Conservation (phyloP, 1,284 basidiomycete genomes). For the Marasmius fiardii region DNA sequence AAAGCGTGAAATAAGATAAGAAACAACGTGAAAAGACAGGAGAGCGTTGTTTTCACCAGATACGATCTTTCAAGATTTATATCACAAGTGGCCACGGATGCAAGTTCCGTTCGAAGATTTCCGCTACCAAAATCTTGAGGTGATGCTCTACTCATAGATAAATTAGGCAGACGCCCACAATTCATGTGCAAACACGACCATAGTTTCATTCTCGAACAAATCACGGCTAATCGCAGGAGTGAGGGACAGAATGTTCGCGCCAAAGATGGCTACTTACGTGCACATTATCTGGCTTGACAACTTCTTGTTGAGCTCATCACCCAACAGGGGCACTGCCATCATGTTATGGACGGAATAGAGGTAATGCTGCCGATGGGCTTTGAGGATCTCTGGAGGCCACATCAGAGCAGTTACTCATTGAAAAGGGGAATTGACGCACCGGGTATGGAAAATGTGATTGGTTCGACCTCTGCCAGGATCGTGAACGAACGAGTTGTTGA, state of each 20-base stretch:
- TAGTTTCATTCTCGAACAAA: slow-evolving; percentile 62
- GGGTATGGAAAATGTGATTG: slow-evolving; percentile 62
- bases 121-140: slow-evolving; percentile 48
- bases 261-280: slow-evolving; percentile 55
- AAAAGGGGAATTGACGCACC: slow-evolving; percentile 32
- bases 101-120: slow-evolving; percentile 78
- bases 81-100: slow-evolving; percentile 68
- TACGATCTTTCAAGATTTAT: slow-evolving; percentile 79
- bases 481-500: background rate
- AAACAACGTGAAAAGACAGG: background rate
- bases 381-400: slow-evolving; percentile 63
- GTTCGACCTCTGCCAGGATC: slow-evolving; percentile 45
- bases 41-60: slow-evolving; percentile 46
- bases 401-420: background rate
- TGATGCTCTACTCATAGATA: background rate
- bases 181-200: slow-evolving; percentile 88
- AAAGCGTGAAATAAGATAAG: slow-evolving; percentile 2
- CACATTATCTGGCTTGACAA: slow-evolving; percentile 83
- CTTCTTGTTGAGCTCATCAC: slow-evolving; percentile 57
- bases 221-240: slow-evolving; percentile 44
- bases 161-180: slow-evolving; percentile 62
- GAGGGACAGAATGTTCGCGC: slow-evolving; percentile 8
- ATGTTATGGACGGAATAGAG: slow-evolving; percentile 72
- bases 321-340: slow-evolving; percentile 77
- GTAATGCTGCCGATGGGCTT: slow-evolving; percentile 79